These are phyloP conservation scores for Arctium lappa DNA, from an alignment of 129 eudicot species.

Conservation along the genomic window DNA sequence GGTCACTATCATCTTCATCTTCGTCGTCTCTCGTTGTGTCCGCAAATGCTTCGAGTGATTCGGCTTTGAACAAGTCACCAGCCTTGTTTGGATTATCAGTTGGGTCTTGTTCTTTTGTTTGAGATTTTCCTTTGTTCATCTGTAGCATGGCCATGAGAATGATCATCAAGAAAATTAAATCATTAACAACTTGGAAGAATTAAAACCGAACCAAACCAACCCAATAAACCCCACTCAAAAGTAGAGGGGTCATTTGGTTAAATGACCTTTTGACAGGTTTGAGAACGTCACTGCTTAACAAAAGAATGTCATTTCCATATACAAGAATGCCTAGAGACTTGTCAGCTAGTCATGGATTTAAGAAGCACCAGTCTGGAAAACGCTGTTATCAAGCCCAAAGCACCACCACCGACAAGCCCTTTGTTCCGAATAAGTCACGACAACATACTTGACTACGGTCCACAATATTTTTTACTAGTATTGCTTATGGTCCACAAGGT, in stretches of 20 bases:
- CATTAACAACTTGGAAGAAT: not conserved
- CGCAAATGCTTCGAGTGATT: conserved; percentile 72
- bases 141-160: conserved; percentile 29
- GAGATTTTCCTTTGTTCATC: conserved; percentile 93
- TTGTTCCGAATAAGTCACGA: too few species aligned
- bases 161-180: not conserved
- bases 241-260: not conserved
- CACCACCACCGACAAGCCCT: too few species aligned
- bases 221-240: not conserved
- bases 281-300: not conserved
- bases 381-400: too few species aligned
- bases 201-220: not conserved
- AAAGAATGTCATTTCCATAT: not conserved
- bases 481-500: too few species aligned
- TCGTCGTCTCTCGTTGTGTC: conserved; percentile 45
- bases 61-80: conserved; percentile 54
- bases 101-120: conserved; percentile 42
- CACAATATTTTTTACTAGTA: too few species aligned
- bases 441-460: too few species aligned
- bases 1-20: conserved; percentile 37
- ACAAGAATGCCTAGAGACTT: too few species aligned
- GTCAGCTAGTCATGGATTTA: too few species aligned
- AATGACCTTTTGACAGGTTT: not conserved
- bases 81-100: conserved; percentile 51
- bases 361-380: too few species aligned